Percentiles rank a stretch among this genome's conserved stretches.
Conservation (phyloP, 148 eudicot genomes). For the Limonium bicolor region DNA sequence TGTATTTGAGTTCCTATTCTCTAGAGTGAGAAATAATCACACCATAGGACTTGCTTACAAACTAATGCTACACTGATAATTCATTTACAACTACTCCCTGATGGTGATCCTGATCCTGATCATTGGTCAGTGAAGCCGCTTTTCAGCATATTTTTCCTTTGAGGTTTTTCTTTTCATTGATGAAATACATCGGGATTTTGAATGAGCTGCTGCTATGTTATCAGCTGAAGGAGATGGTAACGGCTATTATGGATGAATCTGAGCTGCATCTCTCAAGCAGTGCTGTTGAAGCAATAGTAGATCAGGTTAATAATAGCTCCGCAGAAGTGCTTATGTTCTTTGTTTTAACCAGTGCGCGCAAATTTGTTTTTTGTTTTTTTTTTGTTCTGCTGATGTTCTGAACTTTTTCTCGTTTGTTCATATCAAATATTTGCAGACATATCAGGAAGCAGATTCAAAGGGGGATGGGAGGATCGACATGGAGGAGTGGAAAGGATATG, state of each 20-base stretch:
- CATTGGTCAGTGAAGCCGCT: too few species aligned
- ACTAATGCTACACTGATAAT: not conserved
- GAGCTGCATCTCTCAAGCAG: slow-evolving; percentile 6
- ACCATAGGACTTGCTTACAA: not conserved
- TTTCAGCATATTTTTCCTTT: not conserved
- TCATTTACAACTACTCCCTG: not conserved
- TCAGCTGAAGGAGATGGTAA: slow-evolving; percentile 14
- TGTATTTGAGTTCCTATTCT: too few species aligned
- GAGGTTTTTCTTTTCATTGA: not conserved
- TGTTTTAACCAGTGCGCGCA: not conserved
- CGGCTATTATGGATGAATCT: slow-evolving; percentile 8
- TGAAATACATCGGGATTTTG: not conserved
- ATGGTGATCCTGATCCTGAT: too few species aligned
- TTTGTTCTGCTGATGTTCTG: not conserved
- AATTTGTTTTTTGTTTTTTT: not conserved
- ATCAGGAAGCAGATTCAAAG: slow-evolving; percentile 75
- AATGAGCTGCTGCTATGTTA: not conserved
- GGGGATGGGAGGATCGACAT: slow-evolving; percentile 63
- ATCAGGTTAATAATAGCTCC: slow-evolving; percentile 9
- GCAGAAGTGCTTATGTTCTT: too few species aligned
- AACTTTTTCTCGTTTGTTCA: not conserved
- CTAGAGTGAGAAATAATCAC: too few species aligned
- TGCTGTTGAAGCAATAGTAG: slow-evolving; percentile 11
- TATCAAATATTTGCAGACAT: slow-evolving; percentile 38
- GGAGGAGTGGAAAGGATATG: slow-evolving; percentile 76